phyloP scores from a whole-genome alignment of 2,329 filamentous ascomycete genomes.

The Colletotrichum brevisporum region DNA sequence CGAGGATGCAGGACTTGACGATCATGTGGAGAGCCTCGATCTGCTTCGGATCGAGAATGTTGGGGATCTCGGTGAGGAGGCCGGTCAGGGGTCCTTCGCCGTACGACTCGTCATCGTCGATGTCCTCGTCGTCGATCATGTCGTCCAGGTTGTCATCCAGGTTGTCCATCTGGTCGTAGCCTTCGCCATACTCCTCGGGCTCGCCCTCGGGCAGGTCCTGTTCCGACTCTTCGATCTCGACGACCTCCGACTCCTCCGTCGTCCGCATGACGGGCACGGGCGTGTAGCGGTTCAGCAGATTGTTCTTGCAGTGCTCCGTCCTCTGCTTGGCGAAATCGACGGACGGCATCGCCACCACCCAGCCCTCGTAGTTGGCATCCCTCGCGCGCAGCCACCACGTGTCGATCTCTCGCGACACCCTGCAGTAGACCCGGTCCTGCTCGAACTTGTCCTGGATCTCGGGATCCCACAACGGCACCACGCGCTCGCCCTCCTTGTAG shows the following conservation, averaged over 20 bases:
- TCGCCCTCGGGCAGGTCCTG: constrained; percentile 61
- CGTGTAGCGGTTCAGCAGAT: constrained; percentile 70
- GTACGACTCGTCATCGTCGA: constrained; percentile 83
- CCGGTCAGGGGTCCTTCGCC: constrained; percentile 85
- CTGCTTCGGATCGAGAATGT: constrained; percentile 93
- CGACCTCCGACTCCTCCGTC: constrained; percentile 60
- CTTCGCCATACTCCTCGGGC: constrained; percentile 45
- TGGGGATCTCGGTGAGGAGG: constrained; percentile 91
- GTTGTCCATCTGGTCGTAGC: constrained; percentile 52
- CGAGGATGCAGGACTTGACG: constrained; percentile 93
- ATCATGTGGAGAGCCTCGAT: constrained; percentile 98
- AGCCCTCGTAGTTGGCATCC: constrained; percentile 72
- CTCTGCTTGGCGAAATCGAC: constrained; percentile 71
- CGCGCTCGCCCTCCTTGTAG: constrained; percentile 53
- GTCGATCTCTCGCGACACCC: constrained; percentile 75
- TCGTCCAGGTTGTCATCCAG: constrained; percentile 55
- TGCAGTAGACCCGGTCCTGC: constrained; percentile 71
- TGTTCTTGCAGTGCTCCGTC: constrained; percentile 71
- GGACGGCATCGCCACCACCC: constrained; percentile 71
- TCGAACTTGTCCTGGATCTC: constrained; percentile 70
- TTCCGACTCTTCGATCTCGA: constrained; percentile 65
- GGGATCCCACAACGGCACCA: constrained; percentile 64
- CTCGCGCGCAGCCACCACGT: constrained; percentile 74
- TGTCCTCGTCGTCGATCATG: constrained; percentile 76
- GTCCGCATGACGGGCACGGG: constrained; percentile 49